Base-by-base conservation (phyloP, 768 basidiomycete genomes). In the Lactarius vividus region DNA sequence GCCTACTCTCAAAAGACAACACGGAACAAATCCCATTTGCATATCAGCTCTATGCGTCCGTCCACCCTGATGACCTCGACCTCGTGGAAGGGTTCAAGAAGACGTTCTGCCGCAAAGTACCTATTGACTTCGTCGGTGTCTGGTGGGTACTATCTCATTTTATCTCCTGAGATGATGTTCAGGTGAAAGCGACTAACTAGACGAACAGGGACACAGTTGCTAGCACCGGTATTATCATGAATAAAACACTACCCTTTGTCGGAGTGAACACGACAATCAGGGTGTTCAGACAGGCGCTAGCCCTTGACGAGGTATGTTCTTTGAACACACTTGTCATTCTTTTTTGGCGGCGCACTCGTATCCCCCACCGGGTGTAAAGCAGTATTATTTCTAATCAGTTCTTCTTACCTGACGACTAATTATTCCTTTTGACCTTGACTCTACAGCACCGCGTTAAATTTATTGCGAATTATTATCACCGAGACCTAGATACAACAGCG, bases 71-170 rank as follows among this genome's bases (percentile, higher is more conserved):
- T 73, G 1, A 83, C 4, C 60, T 81, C 8, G 61, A 75, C 29
- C 74, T 89, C 16, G 84, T 84, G 11, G 80, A 80, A 1, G 86
- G 87, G 13, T 94, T 91, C 75, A 93, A 92, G 76, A 73, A 79
- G 67, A 88, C 87, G 0, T 94, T 90, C 72, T 88, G 85, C 59
- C 82, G 79, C 39, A 74, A 77, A n/a, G 88, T 92, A 8, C 76
- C 80, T n/a, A 80, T 93, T n/a, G 88, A 92, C 15, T 93, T 93
- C 62, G 74, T 94, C 55, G 92, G 92, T 1, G 86, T 91, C 56
- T 93, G 90, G 90, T 89, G 82, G 39, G 57, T 10, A 20, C n/a
- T 35, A 10, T 56, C 23, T 28, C 20, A 1, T 28, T 10, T 60
- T 6, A 31, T 8, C 7, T 31, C 2, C 35, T 20, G 29, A 11